Base-by-base conservation (phyloP, 2,329 filamentous ascomycete genomes). In the Neofusicoccum kwambonambiense region DNA sequence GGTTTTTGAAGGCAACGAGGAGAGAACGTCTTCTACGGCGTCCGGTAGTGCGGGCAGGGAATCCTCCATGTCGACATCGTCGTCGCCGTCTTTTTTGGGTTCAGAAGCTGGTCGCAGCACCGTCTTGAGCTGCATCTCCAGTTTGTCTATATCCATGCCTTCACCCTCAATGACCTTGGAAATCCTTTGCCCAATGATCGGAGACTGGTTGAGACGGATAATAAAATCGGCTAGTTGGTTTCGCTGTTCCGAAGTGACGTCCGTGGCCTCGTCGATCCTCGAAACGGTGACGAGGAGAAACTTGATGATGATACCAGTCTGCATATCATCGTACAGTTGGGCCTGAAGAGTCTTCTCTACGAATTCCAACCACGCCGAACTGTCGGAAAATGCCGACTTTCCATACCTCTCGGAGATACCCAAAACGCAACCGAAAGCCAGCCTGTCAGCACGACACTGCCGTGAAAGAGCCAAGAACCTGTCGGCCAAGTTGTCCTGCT, bases 91-190 rank as follows among this genome's bases (percentile, higher is more conserved):
- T 3, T 69, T 47, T 7, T 68, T 60, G 17, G 70, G 65, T 11
- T 68, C 64, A 12, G 73, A 41, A 8, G 70, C 67, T 11, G 89
- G 85, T 73, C 67, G 62, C 67, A 93, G 86, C 9, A 88, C 86
- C 8, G 89, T 86, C 64, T 91, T 89, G 19, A 96, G 82, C 69
- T 87, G 89, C 78, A 91, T 84, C 77, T 95, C 91, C 17, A 95
- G 79, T 54, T 88, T 85, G 66, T 92, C 87, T 50, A 95, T 85
- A 71, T 95, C 89, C 66, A 92, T 83, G 12, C 89, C 85, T 7
- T 87, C 84, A 45, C 89, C 86, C 41, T 87, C 81, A 42, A 94
- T 84, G 3, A 89, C 85, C n/a, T 82, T 82, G 67, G 87, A 83
- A 65, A 95, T 86, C n/a, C 89, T 81, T 31, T 85, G 82, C 12